phyloP scores from a whole-genome alignment of 169 alveolate genomes.

The Plasmodium chabaudi region DNA sequence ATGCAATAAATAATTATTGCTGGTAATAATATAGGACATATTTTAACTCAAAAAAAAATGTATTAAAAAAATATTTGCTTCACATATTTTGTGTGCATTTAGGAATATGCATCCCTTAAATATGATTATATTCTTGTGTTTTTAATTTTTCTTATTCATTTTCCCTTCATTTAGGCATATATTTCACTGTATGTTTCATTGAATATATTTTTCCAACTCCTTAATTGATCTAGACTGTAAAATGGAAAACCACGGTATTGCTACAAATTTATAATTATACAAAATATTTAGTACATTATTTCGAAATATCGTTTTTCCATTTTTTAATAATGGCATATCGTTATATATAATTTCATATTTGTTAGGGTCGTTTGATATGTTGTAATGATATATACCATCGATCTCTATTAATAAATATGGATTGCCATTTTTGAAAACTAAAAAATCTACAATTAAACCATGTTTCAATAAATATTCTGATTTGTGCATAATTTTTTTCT shows the following conservation, averaged over 20 bases:
- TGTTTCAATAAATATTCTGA: conserved; percentile 61
- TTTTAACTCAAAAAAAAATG: too few species aligned
- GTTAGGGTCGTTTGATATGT: conserved; percentile 26
- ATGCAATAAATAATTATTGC: too few species aligned
- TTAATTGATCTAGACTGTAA: conserved; percentile 28
- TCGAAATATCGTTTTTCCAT: conserved; percentile 68
- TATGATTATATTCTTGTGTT: too few species aligned
- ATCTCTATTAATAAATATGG: conserved; percentile 39
- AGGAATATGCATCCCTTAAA: too few species aligned
- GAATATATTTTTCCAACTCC: conserved; percentile 1
- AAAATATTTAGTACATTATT: conserved; percentile 14
- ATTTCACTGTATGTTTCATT: too few species aligned
- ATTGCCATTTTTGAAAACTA: conserved; percentile 21
- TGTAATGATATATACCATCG: conserved; percentile 67
- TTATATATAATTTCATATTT: conserved; percentile 35
- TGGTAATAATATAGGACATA: too few species aligned
- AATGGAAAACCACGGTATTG: conserved; percentile 64
- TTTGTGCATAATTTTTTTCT: conserved; percentile 38
- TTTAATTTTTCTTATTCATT: too few species aligned
- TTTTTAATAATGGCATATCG: conserved; percentile 23
- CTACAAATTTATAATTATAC: conserved; percentile 38
- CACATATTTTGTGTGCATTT: too few species aligned
- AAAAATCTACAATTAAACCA: conserved; percentile 52
- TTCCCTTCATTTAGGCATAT: too few species aligned
- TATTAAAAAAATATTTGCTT: too few species aligned